phyloP scores from a whole-genome alignment of 1,139 yeast species.

The Candida freyschussii region DNA sequence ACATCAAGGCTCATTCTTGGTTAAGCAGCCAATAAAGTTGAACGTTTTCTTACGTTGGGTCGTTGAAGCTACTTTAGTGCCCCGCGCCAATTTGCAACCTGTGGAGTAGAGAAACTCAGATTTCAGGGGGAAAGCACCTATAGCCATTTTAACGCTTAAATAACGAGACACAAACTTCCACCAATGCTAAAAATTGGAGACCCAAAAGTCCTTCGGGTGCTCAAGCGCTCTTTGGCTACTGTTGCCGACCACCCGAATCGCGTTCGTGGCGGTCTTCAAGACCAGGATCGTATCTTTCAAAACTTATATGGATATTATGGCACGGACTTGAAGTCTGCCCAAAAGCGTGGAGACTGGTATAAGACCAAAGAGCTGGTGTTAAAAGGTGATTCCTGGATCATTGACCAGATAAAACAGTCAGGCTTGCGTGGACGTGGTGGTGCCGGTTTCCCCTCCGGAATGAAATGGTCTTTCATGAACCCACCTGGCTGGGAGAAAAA shows the following conservation, averaged over 20 bases:
- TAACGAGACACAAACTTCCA: neutral
- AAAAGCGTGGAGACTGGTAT: constrained; percentile 85
- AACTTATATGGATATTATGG: constrained; percentile 74
- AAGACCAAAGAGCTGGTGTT: constrained; percentile 79
- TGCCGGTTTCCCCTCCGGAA: constrained; percentile 88
- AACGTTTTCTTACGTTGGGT: no score
- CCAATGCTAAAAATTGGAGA: neutral
- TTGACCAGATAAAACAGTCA: constrained; percentile 77
- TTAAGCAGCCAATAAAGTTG: no score
- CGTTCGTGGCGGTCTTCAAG: constrained; percentile 70
- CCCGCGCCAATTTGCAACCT: constrained; percentile 1
- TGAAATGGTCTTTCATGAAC: constrained; percentile 90
- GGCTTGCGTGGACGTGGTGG: constrained; percentile 92
- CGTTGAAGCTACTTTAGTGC: no score
- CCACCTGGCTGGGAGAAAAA: constrained; percentile 94
- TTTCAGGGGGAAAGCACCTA: neutral
- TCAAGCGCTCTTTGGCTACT: constrained; percentile 26
- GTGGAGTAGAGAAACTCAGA: neutral
- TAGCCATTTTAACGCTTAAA: neutral
- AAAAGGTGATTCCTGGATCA: constrained; percentile 86
- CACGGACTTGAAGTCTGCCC: constrained; percentile 65
- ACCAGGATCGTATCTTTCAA: constrained; percentile 82
- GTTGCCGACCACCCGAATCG: constrained; percentile 45
- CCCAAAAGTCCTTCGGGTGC: constrained; percentile 1
- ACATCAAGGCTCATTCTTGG: constrained; percentile 1